Evolutionary conservation across 192 early-diverging fungal genomes (phyloP).

Genomic region (Backusella westeae): DNA sequence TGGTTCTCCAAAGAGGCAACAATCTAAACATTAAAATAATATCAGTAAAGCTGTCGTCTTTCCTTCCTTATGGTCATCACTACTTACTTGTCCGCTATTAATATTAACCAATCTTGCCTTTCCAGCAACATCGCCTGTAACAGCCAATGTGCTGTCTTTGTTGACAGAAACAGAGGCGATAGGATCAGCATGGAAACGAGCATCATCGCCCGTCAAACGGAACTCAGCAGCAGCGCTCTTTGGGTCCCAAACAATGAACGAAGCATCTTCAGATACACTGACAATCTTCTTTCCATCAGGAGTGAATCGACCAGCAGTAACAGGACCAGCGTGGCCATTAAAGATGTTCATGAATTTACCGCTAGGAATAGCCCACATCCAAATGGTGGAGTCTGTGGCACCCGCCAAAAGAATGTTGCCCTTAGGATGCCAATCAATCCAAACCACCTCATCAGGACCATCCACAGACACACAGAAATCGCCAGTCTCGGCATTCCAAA

Average conservation of each 20-base stretch:
- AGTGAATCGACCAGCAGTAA: constrained; percentile 88
- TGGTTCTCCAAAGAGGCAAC: constrained; percentile 82
- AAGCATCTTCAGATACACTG: constrained; percentile 79
- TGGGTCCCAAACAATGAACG: constrained; percentile 91
- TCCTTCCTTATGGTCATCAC: background rate
- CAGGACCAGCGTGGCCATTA: constrained; percentile 78
- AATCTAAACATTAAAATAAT: constrained; percentile 43
- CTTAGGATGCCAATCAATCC: constrained; percentile 95
- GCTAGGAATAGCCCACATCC: constrained; percentile 94
- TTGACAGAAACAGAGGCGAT: constrained; percentile 77
- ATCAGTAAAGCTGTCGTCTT: background rate
- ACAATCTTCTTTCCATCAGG: constrained; percentile 88
- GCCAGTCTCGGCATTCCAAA: constrained; percentile 64
- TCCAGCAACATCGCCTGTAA: constrained; percentile 82
- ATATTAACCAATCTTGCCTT: constrained; percentile 78
- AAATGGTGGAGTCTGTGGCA: constrained; percentile 82
- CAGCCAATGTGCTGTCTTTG: constrained; percentile 69
- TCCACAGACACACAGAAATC: constrained; percentile 70
- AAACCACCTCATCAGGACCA: constrained; percentile 78
- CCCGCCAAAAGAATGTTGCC: constrained; percentile 92
- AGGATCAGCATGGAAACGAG: constrained; percentile 79
- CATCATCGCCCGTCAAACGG: constrained; percentile 68
- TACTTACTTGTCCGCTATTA: constrained; percentile 61
- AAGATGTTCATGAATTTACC: constrained; percentile 96
- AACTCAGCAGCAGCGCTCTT: constrained; percentile 70